Conservation (phyloP, 148 eudicot genomes). For the Rhododendron griersonianum region DNA sequence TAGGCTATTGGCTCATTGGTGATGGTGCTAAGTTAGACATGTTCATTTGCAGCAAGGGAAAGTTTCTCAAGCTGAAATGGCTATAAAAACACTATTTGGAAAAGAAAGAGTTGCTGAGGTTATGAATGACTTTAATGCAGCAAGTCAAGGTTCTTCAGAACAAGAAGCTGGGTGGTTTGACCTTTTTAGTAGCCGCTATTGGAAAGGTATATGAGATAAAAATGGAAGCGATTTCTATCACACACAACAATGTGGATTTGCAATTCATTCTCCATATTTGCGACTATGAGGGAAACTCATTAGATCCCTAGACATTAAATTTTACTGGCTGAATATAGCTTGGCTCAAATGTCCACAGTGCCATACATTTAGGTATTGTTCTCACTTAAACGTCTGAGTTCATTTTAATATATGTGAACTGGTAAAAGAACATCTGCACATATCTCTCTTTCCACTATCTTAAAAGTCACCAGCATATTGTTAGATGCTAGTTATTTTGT, state of each 20-base stretch:
- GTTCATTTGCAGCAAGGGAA: conserved; percentile 72
- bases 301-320: not conserved
- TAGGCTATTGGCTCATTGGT: not conserved
- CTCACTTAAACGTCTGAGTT: not conserved
- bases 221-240: not conserved
- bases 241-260: not conserved
- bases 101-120: conserved; percentile 78
- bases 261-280: not conserved
- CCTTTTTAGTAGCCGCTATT: conserved; percentile 77
- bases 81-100: conserved; percentile 58
- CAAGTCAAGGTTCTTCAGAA: conserved; percentile 71
- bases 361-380: not conserved
- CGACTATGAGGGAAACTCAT: not conserved
- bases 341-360: not conserved
- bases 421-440: not conserved
- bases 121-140: conserved; percentile 64
- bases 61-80: conserved; percentile 63
- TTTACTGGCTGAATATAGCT: not conserved
- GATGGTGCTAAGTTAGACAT: not conserved
- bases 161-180: conserved; percentile 97
- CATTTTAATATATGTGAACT: not conserved
- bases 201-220: conserved; percentile 47
- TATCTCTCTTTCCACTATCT: not conserved
- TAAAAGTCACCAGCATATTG: not conserved
- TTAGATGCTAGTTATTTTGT: not conserved